phyloP scores from a whole-genome alignment of 805 yeast species.

The Lipomyces lipofer region DNA sequence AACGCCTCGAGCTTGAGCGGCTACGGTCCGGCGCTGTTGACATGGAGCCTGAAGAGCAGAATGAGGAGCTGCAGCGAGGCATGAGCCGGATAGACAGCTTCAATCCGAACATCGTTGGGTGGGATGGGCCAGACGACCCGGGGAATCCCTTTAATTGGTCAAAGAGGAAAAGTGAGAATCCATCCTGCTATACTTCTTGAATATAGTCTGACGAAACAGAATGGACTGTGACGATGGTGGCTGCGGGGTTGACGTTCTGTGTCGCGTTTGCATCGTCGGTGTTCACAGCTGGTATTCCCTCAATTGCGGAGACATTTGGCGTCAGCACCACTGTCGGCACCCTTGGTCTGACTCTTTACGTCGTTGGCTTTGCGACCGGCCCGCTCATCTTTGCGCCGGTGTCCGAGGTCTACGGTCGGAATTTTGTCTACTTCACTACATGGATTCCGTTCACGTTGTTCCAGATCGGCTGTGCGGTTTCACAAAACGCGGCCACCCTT shows the following conservation, averaged over 20 bases:
- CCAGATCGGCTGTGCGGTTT: slow-evolving; percentile 52
- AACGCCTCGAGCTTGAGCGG: slow-evolving; percentile 4
- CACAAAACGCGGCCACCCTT: slow-evolving; percentile 51
- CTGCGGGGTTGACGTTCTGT: slow-evolving; percentile 54
- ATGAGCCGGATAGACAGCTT: slow-evolving; percentile 1
- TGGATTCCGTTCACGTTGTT: slow-evolving; percentile 48
- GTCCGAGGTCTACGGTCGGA: slow-evolving; percentile 44
- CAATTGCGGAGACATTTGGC: slow-evolving; percentile 53
- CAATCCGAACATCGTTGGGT: slow-evolving; percentile 65
- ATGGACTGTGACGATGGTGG: slow-evolving; percentile 49
- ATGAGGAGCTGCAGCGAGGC: slow-evolving; percentile 6
- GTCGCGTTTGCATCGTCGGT: slow-evolving; percentile 65
- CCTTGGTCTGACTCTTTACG: slow-evolving; percentile 74
- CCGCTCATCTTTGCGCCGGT: slow-evolving; percentile 65
- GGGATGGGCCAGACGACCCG: slow-evolving; percentile 66
- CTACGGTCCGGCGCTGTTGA: slow-evolving; percentile 12
- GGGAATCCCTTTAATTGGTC: slow-evolving; percentile 67
- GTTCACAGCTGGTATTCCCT: slow-evolving; percentile 58
- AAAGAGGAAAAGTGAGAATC: slow-evolving; percentile 17
- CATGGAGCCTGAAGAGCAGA: slow-evolving; percentile 3
- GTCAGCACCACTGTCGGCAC: slow-evolving; percentile 67
- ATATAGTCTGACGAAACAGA: slow-evolving; percentile 42
- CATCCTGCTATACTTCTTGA: background rate
- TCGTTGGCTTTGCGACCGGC: slow-evolving; percentile 82
- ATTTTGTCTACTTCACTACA: slow-evolving; percentile 52